Evolutionary conservation across 2,329 filamentous ascomycete genomes (phyloP), one percentile per base, ranked within the genome.

Genomic region (Fusarium continuum): DNA sequence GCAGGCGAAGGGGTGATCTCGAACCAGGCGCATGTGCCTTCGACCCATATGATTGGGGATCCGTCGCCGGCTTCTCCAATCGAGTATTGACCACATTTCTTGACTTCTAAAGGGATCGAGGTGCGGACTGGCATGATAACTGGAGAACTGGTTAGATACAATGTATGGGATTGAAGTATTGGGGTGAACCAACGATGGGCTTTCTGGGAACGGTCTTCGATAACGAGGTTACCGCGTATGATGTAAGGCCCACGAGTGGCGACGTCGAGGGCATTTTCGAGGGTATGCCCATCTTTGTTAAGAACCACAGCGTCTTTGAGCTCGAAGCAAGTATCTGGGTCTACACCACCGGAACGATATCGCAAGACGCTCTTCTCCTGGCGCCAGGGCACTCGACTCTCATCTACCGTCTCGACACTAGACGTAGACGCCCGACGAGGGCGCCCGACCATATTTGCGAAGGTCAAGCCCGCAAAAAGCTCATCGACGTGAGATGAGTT

Each of bases 41-140:
- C 67, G 2, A 88, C 86, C 90, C 90, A 92, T 25, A 91, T 78
- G n/a, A 84, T 79, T 5, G 85, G 80, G 16, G 80, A 78, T 0
- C 81, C 81, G 45, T 84, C 82, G 13, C 78, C 72, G 22, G 77
- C 76, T 36, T 78, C 76, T 40, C 83, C 84, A 26, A 89, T 85
- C 11, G 87, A 84, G 68, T 84, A 87, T 26, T 72, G 69, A 3
- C 65, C 61, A 20, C 79, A 80, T 28, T 80, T 76, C n/a, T 78
- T 75, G 47, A 91, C 79, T 63, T 89, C 83, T 58, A 91, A 80
- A 36, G 74, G 73, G 2, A 63, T 69, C 5, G 74, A 74, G 13
- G 48, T 38, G 20, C 71, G 67, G 13, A 74, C 65, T 51, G 69
- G 71, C 68, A 72, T 74, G 40, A 77, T 70, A 6, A 77, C 75